Base-by-base conservation (phyloP, 495 filamentous ascomycete species). In the Hapsidospora chrysogenum region DNA sequence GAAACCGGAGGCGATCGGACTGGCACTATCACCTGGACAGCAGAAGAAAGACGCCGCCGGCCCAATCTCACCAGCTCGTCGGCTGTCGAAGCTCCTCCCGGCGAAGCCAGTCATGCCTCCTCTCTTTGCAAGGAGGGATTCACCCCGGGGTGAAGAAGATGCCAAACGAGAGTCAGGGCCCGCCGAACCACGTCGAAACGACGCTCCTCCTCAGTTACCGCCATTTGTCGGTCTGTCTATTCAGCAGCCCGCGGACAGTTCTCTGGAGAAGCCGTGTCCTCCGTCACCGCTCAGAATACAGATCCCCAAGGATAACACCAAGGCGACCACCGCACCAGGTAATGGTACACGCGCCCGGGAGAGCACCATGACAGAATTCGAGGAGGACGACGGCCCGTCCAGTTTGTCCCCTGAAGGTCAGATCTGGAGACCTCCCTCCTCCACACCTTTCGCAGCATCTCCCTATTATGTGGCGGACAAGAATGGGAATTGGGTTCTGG, bases 331-430 rank as follows among this genome's bases (percentile, higher is more conserved):
- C 9, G 18, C 11, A 45, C 42, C 42, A 31, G 43, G 35, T n/a
- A n/a, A n/a, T n/a, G n/a, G 6, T 26, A 6, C 23, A 26, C 23
- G 23, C 11, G 23, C 11, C 6, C 41, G 56, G 18, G 49, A 58
- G 8, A 64, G 63, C 41, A 42, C 58, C 16, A 42, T 61, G 9
- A 61, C 64, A 13, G 61, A 63, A 29, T 60, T 61, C 43, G 63
- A 63, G 6, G 64, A 57, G 31, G 63, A 66, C 40, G 59, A 54
- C 9, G 46, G 47, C 9, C 35, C 48, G 9, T 48, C 48, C 23
- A 43, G 48, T 22, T 9, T 36, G 11, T 36, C 33, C 2, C 33
- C 33, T 1, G 21, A 15, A 7, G 44, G 37, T 3, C 45, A 44
- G 23, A 46, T 60, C 21, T 63, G 58, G 60, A 48, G 59, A 6